Evolutionary conservation across 2,329 filamentous ascomycete genomes (phyloP).

Genomic region (Xylariales sp.): DNA sequence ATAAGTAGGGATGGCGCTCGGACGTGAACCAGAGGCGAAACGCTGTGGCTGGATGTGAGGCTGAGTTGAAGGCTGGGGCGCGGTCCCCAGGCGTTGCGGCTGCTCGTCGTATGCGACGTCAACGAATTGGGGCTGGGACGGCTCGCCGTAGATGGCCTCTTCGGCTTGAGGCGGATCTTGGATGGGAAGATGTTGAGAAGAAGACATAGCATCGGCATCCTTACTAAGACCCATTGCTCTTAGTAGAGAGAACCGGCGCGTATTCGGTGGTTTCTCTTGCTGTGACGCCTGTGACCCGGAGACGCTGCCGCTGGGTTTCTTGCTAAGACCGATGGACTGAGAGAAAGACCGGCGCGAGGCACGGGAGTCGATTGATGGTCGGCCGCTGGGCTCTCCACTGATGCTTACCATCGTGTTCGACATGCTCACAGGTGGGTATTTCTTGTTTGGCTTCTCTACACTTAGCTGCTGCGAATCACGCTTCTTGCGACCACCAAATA

Average conservation of each 20-base stretch:
- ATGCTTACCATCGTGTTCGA: slow-evolving; percentile 63
- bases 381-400: slow-evolving; percentile 42
- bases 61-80: slow-evolving; percentile 18
- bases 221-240: slow-evolving; percentile 59
- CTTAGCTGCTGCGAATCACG: slow-evolving; percentile 23
- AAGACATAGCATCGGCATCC: slow-evolving; percentile 47
- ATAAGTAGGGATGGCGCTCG: slow-evolving; percentile 41
- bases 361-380: slow-evolving; percentile 67
- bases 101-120: slow-evolving; percentile 34
- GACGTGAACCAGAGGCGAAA: slow-evolving; percentile 34
- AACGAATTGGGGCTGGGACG: slow-evolving; percentile 23
- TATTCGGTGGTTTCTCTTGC: slow-evolving; percentile 45
- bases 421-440: slow-evolving; percentile 91
- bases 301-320: slow-evolving; percentile 67
- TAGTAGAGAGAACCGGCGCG: slow-evolving; percentile 69
- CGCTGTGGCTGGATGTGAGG: slow-evolving; percentile 37
- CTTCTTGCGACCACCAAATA: slow-evolving; percentile 60
- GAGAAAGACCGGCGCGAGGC: slow-evolving; percentile 66
- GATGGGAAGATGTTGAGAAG: slow-evolving; percentile 49
- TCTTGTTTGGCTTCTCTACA: slow-evolving; percentile 58
- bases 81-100: slow-evolving; percentile 23
- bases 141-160: slow-evolving; percentile 26
- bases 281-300: slow-evolving; percentile 50
- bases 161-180: slow-evolving; percentile 41
- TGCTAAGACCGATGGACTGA: slow-evolving; percentile 52